Evolutionary conservation across 2,329 filamentous ascomycete species (phyloP), one percentile per base, ranked within the genome.

Genomic region (Xylariaceae sp.): DNA sequence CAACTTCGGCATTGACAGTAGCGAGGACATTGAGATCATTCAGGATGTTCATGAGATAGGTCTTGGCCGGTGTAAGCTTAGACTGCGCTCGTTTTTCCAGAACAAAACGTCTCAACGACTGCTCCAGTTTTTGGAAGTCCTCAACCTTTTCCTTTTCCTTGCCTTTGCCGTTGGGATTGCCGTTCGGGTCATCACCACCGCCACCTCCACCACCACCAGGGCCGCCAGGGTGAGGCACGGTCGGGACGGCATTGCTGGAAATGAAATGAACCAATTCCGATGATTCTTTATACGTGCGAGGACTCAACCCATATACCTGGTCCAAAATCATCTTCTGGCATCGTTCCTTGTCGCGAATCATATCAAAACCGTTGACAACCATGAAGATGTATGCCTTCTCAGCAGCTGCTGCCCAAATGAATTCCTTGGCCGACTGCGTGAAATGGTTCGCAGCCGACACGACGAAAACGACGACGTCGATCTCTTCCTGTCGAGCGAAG

Each of bases 351-450:
- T 97, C 92, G 64, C 88, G 83, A 68, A 99, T 97, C 62, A 89
- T 88, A 74, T 99, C 94, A 69, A 92, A 99, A 15, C 93, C 92
- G 72, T 99, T 99, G 66, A 99, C 94, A 11, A 99, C 94, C 74
- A 99, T 96, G 74, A 99, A 99, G 63, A 99, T 92, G 72, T 99
- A 99, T 0, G 94, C 93, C 76, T 99, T 99, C 71, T 99, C 94
- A 47, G 93, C 86, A 0, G 94, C 94, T 1, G 94, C 94, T 54
- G 93, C 93, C 80, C 90, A 89, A 63, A 99, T 96, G 70, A 99
- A 99, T 69, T 99, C 94, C 75, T 90, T 95, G n/a, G 94, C 92
- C 0, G 94, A 96, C 57, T 96, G 86, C 0, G 94, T 99, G 72
- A 99, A 97, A 75, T 99, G 94, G 66, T 99, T 99, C 30, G 93